Base-by-base conservation (phyloP, 306 rosid species). In the Acmispon strigosus region DNA sequence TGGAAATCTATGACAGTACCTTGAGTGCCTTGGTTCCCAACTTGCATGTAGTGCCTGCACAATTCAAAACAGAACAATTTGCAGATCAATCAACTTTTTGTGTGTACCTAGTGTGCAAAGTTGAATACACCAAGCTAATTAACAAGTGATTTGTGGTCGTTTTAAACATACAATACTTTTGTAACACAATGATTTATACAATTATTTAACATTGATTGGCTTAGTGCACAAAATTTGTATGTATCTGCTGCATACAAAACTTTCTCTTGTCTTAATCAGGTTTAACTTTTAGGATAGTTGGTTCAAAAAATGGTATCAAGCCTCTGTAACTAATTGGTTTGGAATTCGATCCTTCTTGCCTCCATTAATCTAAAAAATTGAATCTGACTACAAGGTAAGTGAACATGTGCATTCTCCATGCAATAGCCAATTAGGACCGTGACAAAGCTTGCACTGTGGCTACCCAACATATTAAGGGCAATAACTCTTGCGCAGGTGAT, bases 11-110 rank as follows among this genome's bases (percentile, higher is more conserved):
- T 85, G 74, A 61, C 96, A 90, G 60, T 89, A 83, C 73, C 87
- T 84, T 8, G 91, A 84, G 76, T 88, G 91, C 73, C 92, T 88
- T 47, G 98, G 98, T 79, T 92, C 98, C 96, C 98, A 92, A 79
- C 96, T 92, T 65, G 98, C 96, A 73, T 90, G 83, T 61, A 82
- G 68, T 42, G 98, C 98, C 98, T 90, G 63, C 73, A 44, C 80
- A 78, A 41, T 57, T 78, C 64, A 66, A 65, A 42, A 69, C n/a
- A 36, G 10, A 37, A 61, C 15, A 55, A 60, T 56, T 20, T 65
- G 4, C 47, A 29, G 45, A 42, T 56, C 6, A 32, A 42, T 55
- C 0, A 7, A 48, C 14, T 27, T n/a, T 1, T 62, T 42, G 2
- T 10, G 14, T 17, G 10, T n/a, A 50, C 13, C 27, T 62, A 6